phyloP scores from a whole-genome alignment of 2,329 filamentous ascomycete genomes.

The Calonectria pseudoturangicola region DNA sequence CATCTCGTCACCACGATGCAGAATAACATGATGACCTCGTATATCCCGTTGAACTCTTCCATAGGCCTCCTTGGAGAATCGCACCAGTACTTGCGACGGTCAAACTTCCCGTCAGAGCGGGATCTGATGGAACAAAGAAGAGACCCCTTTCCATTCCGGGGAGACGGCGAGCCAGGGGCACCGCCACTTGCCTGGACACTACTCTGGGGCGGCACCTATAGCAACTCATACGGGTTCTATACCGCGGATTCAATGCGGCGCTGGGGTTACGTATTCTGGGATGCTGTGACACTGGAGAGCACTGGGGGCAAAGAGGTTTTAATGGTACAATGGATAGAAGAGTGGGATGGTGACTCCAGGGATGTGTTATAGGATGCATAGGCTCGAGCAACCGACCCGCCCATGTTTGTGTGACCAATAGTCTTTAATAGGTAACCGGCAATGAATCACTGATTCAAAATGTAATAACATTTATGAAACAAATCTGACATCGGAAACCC shows the following conservation, averaged over 20 bases:
- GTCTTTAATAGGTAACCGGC: too few species aligned
- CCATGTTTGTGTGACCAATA: too few species aligned
- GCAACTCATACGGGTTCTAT: neutral
- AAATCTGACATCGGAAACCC: too few species aligned
- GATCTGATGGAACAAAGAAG: neutral
- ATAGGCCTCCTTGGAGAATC: neutral
- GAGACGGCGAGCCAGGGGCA: neutral
- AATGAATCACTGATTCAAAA: too few species aligned
- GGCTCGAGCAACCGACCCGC: too few species aligned
- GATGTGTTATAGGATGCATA: neutral
- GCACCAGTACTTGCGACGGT: neutral
- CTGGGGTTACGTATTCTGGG: slow-evolving; percentile 15
- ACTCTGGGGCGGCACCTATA: neutral
- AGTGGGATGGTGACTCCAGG: neutral
- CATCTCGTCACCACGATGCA: neutral
- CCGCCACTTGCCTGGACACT: neutral
- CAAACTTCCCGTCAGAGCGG: neutral
- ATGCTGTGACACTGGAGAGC: neutral
- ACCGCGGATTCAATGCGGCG: neutral
- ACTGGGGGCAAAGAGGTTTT: neutral
- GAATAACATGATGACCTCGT: neutral
- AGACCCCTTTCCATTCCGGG: neutral
- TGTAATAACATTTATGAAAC: too few species aligned
- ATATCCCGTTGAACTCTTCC: neutral
- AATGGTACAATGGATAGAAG: neutral